phyloP scores from a whole-genome alignment of 2,329 filamentous ascomycete genomes.

The Talaromyces sp. region DNA sequence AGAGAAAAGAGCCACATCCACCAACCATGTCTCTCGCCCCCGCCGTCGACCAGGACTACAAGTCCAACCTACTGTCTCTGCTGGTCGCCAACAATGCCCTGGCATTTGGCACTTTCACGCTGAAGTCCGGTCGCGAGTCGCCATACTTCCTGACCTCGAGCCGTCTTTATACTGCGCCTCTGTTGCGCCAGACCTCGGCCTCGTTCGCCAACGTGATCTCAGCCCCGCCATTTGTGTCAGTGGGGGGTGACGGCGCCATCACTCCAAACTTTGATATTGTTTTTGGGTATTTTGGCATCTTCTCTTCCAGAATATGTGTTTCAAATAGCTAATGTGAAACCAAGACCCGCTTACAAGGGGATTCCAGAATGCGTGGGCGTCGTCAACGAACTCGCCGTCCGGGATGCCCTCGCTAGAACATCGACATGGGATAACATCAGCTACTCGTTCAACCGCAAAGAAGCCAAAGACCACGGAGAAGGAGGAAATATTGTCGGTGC shows the following conservation, averaged over 20 bases:
- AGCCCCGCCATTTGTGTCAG: conserved; percentile 40
- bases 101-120: conserved; percentile 52
- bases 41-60: conserved; percentile 30
- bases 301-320: not conserved
- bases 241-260: conserved; percentile 27
- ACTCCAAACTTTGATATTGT: conserved; percentile 70
- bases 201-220: conserved; percentile 69
- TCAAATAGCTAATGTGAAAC: not conserved
- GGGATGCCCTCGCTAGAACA: conserved; percentile 49
- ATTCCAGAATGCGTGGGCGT: conserved; percentile 83
- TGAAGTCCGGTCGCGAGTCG: conserved; percentile 85
- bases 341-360: conserved; percentile 83
- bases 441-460: conserved; percentile 94
- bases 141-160: conserved; percentile 99
- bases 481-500: conserved; percentile 90
- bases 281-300: conserved; percentile 53
- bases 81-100: conserved; percentile 38
- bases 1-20: not conserved
- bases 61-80: conserved; percentile 33
- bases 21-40: conserved; percentile 23
- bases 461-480: conserved; percentile 93
- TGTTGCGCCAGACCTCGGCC: conserved; percentile 71
- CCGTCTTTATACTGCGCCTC: conserved; percentile 75
- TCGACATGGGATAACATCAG: conserved; percentile 63
- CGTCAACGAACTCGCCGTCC: conserved; percentile 67